These are phyloP conservation scores for Apiotrichum brassicae DNA, from an alignment of 1,284 basidiomycete species.

Conservation along the genomic window DNA sequence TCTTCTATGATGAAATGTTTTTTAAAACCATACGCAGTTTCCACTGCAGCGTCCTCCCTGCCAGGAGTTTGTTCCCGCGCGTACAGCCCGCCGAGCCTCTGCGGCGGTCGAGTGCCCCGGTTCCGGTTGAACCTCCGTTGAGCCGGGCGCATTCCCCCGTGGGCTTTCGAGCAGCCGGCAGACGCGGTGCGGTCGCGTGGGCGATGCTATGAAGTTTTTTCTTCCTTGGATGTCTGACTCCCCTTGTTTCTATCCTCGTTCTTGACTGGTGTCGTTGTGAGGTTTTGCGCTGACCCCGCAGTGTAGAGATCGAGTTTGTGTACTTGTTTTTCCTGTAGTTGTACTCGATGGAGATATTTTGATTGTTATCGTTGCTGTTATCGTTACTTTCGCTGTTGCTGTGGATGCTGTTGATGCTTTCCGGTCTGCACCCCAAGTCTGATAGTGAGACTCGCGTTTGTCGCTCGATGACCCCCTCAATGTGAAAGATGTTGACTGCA, in stretches of 20 bases:
- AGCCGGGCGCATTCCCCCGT: constrained; percentile 28
- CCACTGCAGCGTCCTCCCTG: constrained; percentile 48
- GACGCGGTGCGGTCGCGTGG: constrained; percentile 15
- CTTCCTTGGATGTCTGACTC: constrained; percentile 50
- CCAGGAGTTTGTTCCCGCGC: constrained; percentile 42
- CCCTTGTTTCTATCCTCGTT: constrained; percentile 5
- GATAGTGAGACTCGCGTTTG: too few relatives aligned
- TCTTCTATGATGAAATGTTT: constrained; percentile 44
- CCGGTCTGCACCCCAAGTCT: too few relatives aligned
- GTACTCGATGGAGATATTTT: too few relatives aligned
- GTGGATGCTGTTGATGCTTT: too few relatives aligned
- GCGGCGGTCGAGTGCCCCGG: constrained; percentile 19
- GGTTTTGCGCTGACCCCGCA: too few relatives aligned
- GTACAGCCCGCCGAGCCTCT: constrained; percentile 25
- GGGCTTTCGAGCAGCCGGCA: constrained; percentile 23
- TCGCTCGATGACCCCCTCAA: too few relatives aligned
- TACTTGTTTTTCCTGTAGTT: too few relatives aligned
- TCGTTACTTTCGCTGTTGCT: too few relatives aligned
- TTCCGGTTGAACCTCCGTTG: constrained; percentile 44
- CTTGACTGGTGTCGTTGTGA: too few relatives aligned
- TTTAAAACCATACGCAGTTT: constrained; percentile 50
- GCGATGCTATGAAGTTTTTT: constrained; percentile 46
- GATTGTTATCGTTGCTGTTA: too few relatives aligned
- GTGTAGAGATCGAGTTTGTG: too few relatives aligned
- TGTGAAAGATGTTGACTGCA: too few relatives aligned